Conservation (phyloP, 2,329 filamentous ascomycete species). For the Ophiostoma novo-ulmi region DNA sequence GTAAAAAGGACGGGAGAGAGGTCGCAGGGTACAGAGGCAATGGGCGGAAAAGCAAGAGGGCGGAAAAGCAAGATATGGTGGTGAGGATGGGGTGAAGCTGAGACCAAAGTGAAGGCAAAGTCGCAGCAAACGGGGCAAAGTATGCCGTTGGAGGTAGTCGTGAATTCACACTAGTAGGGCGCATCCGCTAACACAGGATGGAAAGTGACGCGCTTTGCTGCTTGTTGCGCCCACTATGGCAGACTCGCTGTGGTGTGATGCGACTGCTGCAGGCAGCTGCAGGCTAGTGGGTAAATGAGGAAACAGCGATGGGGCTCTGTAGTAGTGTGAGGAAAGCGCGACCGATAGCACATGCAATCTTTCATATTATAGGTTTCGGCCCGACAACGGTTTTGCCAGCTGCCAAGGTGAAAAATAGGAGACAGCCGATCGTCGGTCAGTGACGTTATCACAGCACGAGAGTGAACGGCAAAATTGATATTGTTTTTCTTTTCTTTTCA, state of each 20-base stretch:
- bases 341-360: not conserved
- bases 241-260: slow-evolving; percentile 11
- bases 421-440: not conserved
- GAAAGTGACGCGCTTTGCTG: not conserved
- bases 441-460: not conserved
- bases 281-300: not conserved
- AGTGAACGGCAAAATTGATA: not conserved
- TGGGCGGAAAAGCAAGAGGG: not conserved
- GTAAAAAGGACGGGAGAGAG: not conserved
- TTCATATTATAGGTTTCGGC: not conserved
- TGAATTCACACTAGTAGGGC: not conserved
- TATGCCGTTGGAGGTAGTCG: not conserved
- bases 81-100: not conserved
- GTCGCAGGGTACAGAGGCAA: not conserved
- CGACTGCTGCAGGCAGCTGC: slow-evolving; percentile 10
- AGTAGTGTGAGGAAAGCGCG: not conserved
- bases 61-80: not conserved
- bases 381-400: slow-evolving; percentile 2
- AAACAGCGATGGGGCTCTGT: slow-evolving; percentile 2
- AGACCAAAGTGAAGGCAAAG: not conserved
- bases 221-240: slow-evolving; percentile 11
- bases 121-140: not conserved
- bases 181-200: slow-evolving; percentile 6
- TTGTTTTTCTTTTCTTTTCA: not conserved
- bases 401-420: slow-evolving; percentile 7